These are phyloP conservation scores for Rhodotorula diobovata DNA, from an alignment of 768 basidiomycete species.

Conservation along the genomic window DNA sequence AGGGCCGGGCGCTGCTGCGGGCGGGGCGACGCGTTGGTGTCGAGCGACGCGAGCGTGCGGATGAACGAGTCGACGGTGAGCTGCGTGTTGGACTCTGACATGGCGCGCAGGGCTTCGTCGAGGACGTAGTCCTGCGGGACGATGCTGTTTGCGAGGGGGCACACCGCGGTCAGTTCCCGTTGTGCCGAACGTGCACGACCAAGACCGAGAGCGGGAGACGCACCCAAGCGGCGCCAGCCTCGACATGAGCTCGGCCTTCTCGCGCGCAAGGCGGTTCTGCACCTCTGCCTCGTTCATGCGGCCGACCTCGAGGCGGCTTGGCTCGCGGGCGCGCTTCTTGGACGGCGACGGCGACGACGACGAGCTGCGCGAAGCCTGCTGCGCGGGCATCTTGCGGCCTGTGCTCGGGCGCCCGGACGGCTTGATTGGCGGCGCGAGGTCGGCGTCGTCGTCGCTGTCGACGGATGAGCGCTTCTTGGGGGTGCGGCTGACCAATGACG, in stretches of 20 bases:
- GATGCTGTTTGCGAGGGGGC: not conserved
- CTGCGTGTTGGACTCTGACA: conserved; percentile 12
- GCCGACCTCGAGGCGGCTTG: conserved; percentile 4
- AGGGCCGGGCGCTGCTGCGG: not conserved
- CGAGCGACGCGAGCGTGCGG: conserved; percentile 22
- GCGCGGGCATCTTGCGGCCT: not conserved
- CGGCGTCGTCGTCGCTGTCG: not conserved
- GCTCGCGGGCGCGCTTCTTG: conserved; percentile 25
- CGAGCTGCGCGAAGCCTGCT: not conserved
- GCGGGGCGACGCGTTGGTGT: conserved; percentile 2
- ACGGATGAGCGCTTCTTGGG: not conserved
- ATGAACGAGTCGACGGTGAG: conserved; percentile 34
- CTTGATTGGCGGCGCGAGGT: not conserved
- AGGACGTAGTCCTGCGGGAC: conserved; percentile 29
- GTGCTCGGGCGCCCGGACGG: not conserved
- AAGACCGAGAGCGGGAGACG: no score
- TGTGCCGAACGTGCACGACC: no score
- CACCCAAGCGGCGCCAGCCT: conserved; percentile 30
- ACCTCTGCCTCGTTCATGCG: not conserved
- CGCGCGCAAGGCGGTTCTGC: conserved; percentile 1
- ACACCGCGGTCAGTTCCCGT: not conserved
- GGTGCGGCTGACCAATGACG: not conserved
- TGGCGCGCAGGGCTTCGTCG: conserved; percentile 14
- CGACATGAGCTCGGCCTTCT: conserved; percentile 27
- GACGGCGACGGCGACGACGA: not conserved